A percentile compares a stretch with the other conserved stretches of the same genome.
phyloP scores from a whole-genome alignment of 2,329 filamentous ascomycete genomes.

The Aspergillus novofumigatus region DNA sequence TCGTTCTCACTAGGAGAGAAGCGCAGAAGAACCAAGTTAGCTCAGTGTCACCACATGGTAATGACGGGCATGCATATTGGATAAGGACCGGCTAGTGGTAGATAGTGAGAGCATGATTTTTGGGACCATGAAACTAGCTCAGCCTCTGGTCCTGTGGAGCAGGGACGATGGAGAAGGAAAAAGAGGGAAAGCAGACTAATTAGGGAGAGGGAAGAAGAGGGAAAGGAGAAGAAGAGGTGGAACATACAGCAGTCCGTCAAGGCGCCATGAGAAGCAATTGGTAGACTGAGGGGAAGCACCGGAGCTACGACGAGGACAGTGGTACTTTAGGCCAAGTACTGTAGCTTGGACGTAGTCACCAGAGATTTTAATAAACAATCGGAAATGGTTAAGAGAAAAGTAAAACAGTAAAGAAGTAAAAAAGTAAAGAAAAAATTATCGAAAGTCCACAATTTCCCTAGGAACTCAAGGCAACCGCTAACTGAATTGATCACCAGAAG shows the following conservation, averaged over 20 bases:
- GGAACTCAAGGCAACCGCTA: not conserved
- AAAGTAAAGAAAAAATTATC: not conserved
- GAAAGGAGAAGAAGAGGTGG: conserved; percentile 1
- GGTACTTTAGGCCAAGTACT: not conserved
- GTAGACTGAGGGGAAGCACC: not conserved
- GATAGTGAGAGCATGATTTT: not conserved
- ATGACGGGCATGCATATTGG: not conserved
- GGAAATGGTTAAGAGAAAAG: not conserved
- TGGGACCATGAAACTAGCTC: not conserved
- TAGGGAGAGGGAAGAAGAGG: conserved; percentile 4
- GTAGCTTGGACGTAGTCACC: too few relatives aligned
- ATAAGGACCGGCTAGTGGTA: not conserved
- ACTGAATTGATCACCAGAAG: too few relatives aligned
- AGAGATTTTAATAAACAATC: conserved; percentile 1
- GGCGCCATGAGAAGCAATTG: conserved; percentile 3
- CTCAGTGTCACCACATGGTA: conserved; percentile 6
- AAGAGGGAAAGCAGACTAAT: conserved; percentile 1
- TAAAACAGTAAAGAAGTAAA: not conserved
- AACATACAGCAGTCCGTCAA: not conserved
- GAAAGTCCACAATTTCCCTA: conserved; percentile 1
- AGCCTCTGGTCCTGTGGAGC: not conserved
- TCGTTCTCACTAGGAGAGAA: conserved; percentile 22
- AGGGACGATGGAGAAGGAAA: conserved; percentile 11
- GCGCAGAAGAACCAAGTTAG: conserved; percentile 10
- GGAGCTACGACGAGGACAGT: not conserved